These are phyloP conservation scores for Alternaria sp. DNA, from an alignment of 2,329 filamentous ascomycete species.

Conservation along the genomic window DNA sequence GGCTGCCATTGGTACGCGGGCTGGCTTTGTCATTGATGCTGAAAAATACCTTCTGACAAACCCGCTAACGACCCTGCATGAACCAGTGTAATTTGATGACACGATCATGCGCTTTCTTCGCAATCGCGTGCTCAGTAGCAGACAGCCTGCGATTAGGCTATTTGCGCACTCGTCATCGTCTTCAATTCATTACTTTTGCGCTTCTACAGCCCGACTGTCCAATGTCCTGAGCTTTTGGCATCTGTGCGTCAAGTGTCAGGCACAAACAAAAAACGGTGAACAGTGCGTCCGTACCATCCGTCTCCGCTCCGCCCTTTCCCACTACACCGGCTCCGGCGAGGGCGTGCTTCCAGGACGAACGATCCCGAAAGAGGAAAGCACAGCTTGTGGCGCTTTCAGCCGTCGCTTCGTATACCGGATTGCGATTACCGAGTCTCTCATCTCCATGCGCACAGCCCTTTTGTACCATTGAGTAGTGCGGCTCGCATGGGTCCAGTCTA, in stretches of 20 bases:
- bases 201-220: constrained; percentile 1
- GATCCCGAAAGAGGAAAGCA: constrained; percentile 22
- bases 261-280: constrained; percentile 13
- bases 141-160: neutral
- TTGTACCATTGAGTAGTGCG: constrained; percentile 19
- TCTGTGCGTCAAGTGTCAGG: constrained; percentile 8
- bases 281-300: constrained; percentile 15
- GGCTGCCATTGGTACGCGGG: constrained; percentile 16
- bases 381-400: constrained; percentile 22
- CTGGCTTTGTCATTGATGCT: constrained; percentile 37
- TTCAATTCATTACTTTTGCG: neutral
- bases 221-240: constrained; percentile 1
- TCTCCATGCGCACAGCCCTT: constrained; percentile 32
- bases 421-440: constrained; percentile 14
- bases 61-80: constrained; percentile 15
- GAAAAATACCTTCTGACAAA: constrained; percentile 44
- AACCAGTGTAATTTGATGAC: constrained; percentile 24
- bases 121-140: constrained; percentile 3
- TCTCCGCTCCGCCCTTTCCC: constrained; percentile 23
- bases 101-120: constrained; percentile 20
- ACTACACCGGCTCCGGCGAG: constrained; percentile 10
- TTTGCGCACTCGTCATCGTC: neutral
- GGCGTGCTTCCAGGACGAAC: constrained; percentile 20
- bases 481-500: constrained; percentile 17
- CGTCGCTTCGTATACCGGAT: constrained; percentile 28